Conservation (phyloP, 1,139 yeast genomes). For the Pichia sp. region DNA sequence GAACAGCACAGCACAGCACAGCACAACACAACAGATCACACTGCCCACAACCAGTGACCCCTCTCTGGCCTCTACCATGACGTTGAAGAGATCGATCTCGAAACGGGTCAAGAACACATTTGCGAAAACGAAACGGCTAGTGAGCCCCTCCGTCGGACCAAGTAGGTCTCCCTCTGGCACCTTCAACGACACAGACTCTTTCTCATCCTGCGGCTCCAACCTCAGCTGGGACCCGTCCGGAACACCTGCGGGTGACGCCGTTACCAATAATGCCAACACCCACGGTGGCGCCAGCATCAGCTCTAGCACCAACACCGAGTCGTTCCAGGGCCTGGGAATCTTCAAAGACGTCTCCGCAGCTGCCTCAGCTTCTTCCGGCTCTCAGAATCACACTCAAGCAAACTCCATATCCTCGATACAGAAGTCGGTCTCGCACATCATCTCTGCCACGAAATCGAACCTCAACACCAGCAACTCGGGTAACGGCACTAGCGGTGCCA, state of each 20-base stretch:
- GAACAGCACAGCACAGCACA: too few species aligned
- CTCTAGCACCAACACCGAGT: not conserved
- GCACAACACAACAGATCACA: too few species aligned
- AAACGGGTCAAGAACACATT: constrained; percentile 19
- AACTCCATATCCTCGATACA: constrained; percentile 12
- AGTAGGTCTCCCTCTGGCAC: constrained; percentile 1
- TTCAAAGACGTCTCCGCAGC: not conserved
- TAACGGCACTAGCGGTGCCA: not conserved
- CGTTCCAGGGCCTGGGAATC: constrained; percentile 1
- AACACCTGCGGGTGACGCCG: too few species aligned
- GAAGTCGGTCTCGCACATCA: constrained; percentile 10
- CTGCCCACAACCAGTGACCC: not conserved
- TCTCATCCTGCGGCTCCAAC: not conserved
- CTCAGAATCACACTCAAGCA: constrained; percentile 1
- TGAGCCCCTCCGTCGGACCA: constrained; percentile 10
- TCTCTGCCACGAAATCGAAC: not conserved
- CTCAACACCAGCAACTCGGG: not conserved
- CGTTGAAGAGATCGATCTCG: constrained; percentile 22
- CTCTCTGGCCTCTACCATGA: constrained; percentile 10
- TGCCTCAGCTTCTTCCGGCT: not conserved
- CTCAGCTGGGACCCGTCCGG: not conserved
- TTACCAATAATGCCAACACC: too few species aligned
- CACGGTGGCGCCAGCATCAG: too few species aligned
- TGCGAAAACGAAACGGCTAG: constrained; percentile 20
- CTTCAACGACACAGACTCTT: not conserved